Evolutionary conservation across 1,284 basidiomycete genomes (phyloP).

Genomic region (Volvariella volvacea): DNA sequence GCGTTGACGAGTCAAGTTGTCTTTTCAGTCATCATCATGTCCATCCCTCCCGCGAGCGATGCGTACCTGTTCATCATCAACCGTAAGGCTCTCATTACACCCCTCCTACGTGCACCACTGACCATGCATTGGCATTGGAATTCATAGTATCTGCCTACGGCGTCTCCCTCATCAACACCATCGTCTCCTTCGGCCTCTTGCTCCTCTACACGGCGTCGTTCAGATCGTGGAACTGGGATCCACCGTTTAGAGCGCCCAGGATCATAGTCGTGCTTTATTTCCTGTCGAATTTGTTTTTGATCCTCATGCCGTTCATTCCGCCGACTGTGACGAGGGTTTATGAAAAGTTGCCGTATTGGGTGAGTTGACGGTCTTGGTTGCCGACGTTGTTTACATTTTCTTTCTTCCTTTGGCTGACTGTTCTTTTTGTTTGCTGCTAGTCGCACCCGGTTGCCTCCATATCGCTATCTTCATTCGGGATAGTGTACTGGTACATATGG

Average conservation of each 20-base stretch:
- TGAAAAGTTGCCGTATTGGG: conserved; percentile 57
- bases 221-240: conserved; percentile 45
- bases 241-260: conserved; percentile 53
- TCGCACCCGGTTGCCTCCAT: conserved; percentile 5
- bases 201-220: conserved; percentile 45
- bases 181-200: conserved; percentile 55
- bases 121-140: not conserved
- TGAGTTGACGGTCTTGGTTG: conserved; percentile 23
- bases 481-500: conserved; percentile 6
- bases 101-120: not conserved
- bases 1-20: conserved; percentile 53
- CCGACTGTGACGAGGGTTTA: conserved; percentile 43
- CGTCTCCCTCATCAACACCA: conserved; percentile 45
- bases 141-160: conserved; percentile 47
- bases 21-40: conserved; percentile 41
- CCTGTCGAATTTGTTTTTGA: conserved; percentile 56
- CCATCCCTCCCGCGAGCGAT: conserved; percentile 55
- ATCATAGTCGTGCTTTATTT: conserved; percentile 46
- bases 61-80: conserved; percentile 64
- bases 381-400: not conserved
- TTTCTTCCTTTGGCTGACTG: conserved; percentile 7
- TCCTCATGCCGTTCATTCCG: conserved; percentile 52
- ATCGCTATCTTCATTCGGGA: not conserved
- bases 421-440: too few species aligned
- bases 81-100: conserved; percentile 28